Evolutionary conservation across 177 flowering plant species (phyloP), one percentile per base, ranked within the genome.

Genomic region (Vitis hybrid): DNA sequence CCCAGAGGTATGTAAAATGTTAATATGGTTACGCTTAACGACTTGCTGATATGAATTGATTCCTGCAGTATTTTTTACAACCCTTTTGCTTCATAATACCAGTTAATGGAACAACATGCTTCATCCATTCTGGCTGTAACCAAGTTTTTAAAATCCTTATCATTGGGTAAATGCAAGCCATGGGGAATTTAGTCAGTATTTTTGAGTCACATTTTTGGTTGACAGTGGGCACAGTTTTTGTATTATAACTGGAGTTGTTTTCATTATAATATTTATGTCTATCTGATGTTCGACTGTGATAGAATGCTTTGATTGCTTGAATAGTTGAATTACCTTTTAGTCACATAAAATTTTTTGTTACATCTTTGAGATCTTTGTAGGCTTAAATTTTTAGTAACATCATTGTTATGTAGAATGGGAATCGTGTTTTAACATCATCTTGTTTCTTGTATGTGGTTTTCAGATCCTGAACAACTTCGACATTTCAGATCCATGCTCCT

Each of bases 401-500:
- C 11, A 11, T 55, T 13, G 6, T 45, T 11, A 12, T 12, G 0
- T 48, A 10, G 4, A 11, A 17, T 12, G 13, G 11, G 51, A 2
- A 32, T 19, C 48, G 9, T 23, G 5, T 58, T 50, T 26, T 65
- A 15, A 57, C 68, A 49, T 49, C 54, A 30, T 2, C 26, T 3
- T 32, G 54, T 60, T 39, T 30, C 52, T 12, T n/a, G 7, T 13
- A 3, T 64, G 45, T 72, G 17, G 3, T 5, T 67, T 70, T 66
- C 83, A 93, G 97, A 97, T 95, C 7, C 74, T 93, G 80, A 75
- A 76, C 62, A 90, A 91, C 69, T 95, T 93, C 64, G 92, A 88
- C 76, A 93, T 95, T 68, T 75, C 86, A 21, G 93, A 89, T 71
- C 94, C 98, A 1, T 95, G 99, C 78, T 93, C 99, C 52, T 86